These are phyloP conservation scores for Epichloe festucae DNA, from an alignment of 2,329 filamentous ascomycete species.

Conservation along the genomic window DNA sequence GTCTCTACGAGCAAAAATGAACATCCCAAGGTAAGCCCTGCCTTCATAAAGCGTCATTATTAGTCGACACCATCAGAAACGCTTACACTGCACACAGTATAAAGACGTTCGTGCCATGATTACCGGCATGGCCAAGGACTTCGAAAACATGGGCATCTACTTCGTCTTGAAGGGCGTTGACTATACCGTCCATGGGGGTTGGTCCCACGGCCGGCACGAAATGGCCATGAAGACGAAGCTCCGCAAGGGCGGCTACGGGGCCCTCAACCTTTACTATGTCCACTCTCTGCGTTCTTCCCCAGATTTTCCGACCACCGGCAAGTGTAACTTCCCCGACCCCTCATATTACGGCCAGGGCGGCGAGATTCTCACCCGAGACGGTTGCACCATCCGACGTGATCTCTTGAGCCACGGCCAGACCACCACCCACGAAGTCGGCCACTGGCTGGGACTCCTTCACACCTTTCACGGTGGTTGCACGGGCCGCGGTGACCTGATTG, in stretches of 20 bases:
- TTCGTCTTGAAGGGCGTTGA: not conserved
- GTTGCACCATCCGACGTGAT: constrained; percentile 9
- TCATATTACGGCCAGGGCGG: constrained; percentile 6
- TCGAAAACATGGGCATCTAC: not conserved
- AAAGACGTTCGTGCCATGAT: not conserved
- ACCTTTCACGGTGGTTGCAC: constrained; percentile 26
- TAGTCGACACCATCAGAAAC: not conserved
- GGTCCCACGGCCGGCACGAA: not conserved
- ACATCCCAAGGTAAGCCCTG: not conserved
- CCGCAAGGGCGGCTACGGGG: constrained; percentile 22
- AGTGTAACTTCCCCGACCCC: not conserved
- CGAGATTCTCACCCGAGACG: constrained; percentile 9
- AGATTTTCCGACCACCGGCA: not conserved
- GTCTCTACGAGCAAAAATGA: not conserved
- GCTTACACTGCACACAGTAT: not conserved
- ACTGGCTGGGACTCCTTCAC: constrained; percentile 32
- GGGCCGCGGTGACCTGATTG: constrained; percentile 21
- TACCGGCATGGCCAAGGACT: not conserved
- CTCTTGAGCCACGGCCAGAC: constrained; percentile 10
- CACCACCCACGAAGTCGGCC: constrained; percentile 26
- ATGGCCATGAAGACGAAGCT: constrained; percentile 10
- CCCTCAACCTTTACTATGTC: constrained; percentile 31
- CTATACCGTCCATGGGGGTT: not conserved
- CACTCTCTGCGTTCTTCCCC: constrained; percentile 8
- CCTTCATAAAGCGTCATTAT: not conserved